Evolutionary conservation across 768 basidiomycete species (phyloP).

Genomic region (Leccinum variicolor): DNA sequence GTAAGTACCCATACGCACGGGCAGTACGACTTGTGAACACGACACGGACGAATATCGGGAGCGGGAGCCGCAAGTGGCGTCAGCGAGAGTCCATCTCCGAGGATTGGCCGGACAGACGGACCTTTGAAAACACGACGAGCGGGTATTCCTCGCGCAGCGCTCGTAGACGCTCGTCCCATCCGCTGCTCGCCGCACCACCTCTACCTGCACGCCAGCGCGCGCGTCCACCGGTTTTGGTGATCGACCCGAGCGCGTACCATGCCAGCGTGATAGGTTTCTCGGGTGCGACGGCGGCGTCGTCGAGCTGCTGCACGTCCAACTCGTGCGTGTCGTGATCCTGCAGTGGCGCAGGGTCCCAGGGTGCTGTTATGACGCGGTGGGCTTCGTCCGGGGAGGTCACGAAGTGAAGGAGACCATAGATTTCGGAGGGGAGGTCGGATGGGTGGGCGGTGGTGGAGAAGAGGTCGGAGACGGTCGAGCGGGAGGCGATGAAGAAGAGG

Average conservation of each 20-base stretch:
- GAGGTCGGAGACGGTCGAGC: conserved; percentile 29
- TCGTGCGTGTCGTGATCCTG: not conserved
- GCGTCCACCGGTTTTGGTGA: not conserved
- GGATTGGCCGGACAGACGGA: conserved; percentile 19
- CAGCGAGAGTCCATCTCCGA: not conserved
- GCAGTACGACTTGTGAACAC: conserved; percentile 58
- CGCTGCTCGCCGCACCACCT: conserved; percentile 14
- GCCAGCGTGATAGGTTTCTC: conserved; percentile 46
- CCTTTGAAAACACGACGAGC: conserved; percentile 81
- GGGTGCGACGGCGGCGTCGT: conserved; percentile 43
- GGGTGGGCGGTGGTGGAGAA: conserved; percentile 41
- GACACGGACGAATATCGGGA: too few species aligned
- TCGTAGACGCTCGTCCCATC: conserved; percentile 32
- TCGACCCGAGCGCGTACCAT: conserved; percentile 50
- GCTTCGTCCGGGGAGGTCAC: conserved; percentile 41
- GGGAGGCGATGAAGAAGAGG: conserved; percentile 39
- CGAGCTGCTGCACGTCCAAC: not conserved
- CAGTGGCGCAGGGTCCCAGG: conserved; percentile 15
- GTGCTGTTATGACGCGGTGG: conserved; percentile 8
- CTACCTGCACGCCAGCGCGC: conserved; percentile 3
- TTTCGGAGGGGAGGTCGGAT: conserved; percentile 47
- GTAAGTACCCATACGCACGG: conserved; percentile 38
- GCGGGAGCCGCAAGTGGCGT: too few species aligned
- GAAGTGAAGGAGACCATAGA: conserved; percentile 69
- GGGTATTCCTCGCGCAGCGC: conserved; percentile 51